Evolutionary conservation across 2,329 filamentous ascomycete genomes (phyloP).

Genomic region (Lizonia empirigonia): DNA sequence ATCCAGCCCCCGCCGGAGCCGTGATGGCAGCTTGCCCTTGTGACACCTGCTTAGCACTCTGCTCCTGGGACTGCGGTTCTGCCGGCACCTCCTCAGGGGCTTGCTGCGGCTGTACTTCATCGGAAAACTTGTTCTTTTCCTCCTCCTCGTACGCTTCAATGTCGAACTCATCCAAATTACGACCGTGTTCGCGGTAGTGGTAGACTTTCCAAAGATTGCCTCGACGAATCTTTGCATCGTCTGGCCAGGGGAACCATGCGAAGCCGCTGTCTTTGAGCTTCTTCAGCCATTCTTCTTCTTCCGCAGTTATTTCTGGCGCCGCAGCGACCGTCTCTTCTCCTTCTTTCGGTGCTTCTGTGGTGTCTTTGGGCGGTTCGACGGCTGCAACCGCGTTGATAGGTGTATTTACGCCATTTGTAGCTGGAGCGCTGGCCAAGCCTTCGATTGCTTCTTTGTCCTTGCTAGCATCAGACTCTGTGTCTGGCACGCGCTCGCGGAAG

Average conservation of each 20-base stretch:
- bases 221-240: constrained; percentile 69
- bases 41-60: constrained; percentile 1
- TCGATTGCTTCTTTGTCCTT: constrained; percentile 31
- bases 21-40: constrained; percentile 5
- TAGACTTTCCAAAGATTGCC: constrained; percentile 62
- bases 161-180: constrained; percentile 29
- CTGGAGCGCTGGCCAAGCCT: constrained; percentile 26
- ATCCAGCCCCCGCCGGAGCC: constrained; percentile 3
- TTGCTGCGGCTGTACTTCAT: constrained; percentile 1
- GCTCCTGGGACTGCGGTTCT: constrained; percentile 7
- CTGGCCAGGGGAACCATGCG: constrained; percentile 76
- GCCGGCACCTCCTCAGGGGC: not conserved
- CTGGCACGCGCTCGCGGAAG: constrained; percentile 41
- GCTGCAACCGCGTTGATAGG: constrained; percentile 35
- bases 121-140: constrained; percentile 18
- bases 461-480: constrained; percentile 12
- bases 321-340: constrained; percentile 17
- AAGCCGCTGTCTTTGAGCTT: constrained; percentile 37
- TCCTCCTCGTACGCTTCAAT: constrained; percentile 31
- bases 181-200: constrained; percentile 29
- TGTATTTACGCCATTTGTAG: constrained; percentile 39
- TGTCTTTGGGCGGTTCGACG: constrained; percentile 29
- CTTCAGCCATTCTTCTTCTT: constrained; percentile 43
- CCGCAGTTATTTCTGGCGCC: constrained; percentile 32
- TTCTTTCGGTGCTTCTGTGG: constrained; percentile 24